Evolutionary conservation across 108 stramenopile genomes (phyloP), one percentile per base, ranked within the genome.

Genomic region (Cyclotella baltica): DNA sequence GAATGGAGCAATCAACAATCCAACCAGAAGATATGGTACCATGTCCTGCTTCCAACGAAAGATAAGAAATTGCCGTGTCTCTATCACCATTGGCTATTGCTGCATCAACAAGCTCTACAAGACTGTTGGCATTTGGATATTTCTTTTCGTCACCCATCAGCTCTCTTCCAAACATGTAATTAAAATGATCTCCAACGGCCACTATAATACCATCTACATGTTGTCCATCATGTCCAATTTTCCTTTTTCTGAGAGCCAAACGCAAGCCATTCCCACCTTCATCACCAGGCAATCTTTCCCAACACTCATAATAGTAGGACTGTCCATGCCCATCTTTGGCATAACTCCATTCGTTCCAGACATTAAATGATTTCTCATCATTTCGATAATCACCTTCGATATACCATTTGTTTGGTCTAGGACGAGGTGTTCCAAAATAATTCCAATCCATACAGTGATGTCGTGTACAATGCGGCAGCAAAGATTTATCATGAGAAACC

Each of bases 381-480:
- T 3, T 6, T 2, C 40, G 61, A 52, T 69, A 28, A 16, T 83
- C 71, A 62, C 83, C 68, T 51, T 94, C 90, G 35, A 96, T 84
- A 73, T 87, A 92, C 96, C 96, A 97, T 72, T 93, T 95, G 78
- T 97, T 97, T 19, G 96, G 96, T 30, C 92, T 77, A 28, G 88
- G 85, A 72, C 94, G 87, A 28, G 86, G 72, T 19, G 64, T 76
- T 37, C 86, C 83, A 18, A 93, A 86, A 70, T 87, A 94, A 79
- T 97, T 97, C 96, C 96, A 97, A 72, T 97, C 96, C 31, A 97
- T 87, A 67, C 87, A 88, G 83, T 97, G 96, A 55, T 97, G 93
- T 34, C 96, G 81, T 13, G 94, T 96, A 27, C 88, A 88, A n/a
- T n/a, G n/a, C 34, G 88, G 40, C 31, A 64, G 57, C 67, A 59